Base-by-base conservation (phyloP, 345 rosid species). In the Rhodamnia rubescens region DNA sequence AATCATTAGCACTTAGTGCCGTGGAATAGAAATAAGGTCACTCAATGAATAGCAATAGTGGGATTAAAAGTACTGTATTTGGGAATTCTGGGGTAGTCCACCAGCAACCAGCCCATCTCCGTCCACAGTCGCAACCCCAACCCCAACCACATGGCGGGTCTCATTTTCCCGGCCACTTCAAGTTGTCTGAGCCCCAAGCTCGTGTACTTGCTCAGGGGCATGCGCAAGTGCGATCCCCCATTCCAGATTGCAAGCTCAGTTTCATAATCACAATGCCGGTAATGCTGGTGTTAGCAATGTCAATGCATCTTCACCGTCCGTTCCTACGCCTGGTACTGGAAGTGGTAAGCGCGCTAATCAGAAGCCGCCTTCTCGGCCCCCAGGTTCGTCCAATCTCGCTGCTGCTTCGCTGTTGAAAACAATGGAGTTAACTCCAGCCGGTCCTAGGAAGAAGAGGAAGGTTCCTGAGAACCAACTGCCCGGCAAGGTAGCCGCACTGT, bases 151-250 rank as follows among this genome's bases (percentile, higher is more conserved):
- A 84, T 11, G n/a, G 36, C 8, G 84, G 86, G 32, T 52, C 84
- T 26, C 86, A 84, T 14, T 87, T 87, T 54, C 85, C 86, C 2
- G 88, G 88, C 36, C 88, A 87, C 86, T 87, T 87, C 84, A 86
- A 87, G 86, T 54, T 87, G 82, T 84, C 84, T 6, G 84, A 87
- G 3, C 85, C 86, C 50, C 88, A 84, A 36, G 51, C 88, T 56
- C 86, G 85, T 59, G 69, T 69, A 14, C 86, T 84, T 50, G 86
- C 84, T 44, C 88, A 87, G 80, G 82, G 84, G 55, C 83, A 52
- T 56, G 55, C 47, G 20, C 88, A 84, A 21, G 59, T 29, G 22
- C 86, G 78, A 2, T 20, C 83, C 18, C 88, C 54, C 85, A 81
- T 6, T 40, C 61, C 21, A 80, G 83, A 82, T 87, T 85, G 55